Base-by-base conservation (phyloP, 345 rosid species). In the Citrus mangshanensis region DNA sequence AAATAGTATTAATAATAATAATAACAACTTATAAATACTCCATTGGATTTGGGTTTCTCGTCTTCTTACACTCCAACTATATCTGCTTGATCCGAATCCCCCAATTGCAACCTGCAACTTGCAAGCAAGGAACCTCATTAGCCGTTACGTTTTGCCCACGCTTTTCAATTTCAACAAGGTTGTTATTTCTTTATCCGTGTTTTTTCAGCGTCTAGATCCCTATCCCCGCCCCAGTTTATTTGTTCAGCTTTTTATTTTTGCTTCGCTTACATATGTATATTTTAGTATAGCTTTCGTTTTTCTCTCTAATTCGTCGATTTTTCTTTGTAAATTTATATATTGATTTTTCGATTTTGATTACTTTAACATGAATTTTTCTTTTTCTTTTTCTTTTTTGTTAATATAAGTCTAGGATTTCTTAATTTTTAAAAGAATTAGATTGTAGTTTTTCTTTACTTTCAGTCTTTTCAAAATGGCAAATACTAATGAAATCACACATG, bases 11-110 rank as follows among this genome's bases (percentile, higher is more conserved):
- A 54, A 18, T 18, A 18, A 54, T 18, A 54, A 51, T 4, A 13
- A n/a, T 7, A 73, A 42, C 5, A 30, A 65, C 22, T 38, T 75
- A 65, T 75, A 75, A 75, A 32, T 75, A 22, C 63, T n/a, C 10
- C 12, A 8, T 8, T 27, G 32, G 2, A 12, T 13, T 46, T 28
- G 32, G 4, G 14, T n/a, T 28, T 28, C 19, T 34, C 13, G 37
- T 21, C n/a, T 0, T 56, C 54, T 30, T 24, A 2, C 34, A 28
- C 60, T 14, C 61, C 78, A 51, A 65, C 35, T 51, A 12, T 64
- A 21, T 64, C 5, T 18, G 34, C 27, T 32, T 5, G 7, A 13
- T 62, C 9, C 25, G 10, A 75, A 38, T 5, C 30, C 54, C 1
- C 49, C 27, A 1, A 13, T 46, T 46, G 51, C 51, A 46, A 46